Base-by-base conservation (phyloP, 192 early-diverging fungal species). In the Coemansia sp. region DNA sequence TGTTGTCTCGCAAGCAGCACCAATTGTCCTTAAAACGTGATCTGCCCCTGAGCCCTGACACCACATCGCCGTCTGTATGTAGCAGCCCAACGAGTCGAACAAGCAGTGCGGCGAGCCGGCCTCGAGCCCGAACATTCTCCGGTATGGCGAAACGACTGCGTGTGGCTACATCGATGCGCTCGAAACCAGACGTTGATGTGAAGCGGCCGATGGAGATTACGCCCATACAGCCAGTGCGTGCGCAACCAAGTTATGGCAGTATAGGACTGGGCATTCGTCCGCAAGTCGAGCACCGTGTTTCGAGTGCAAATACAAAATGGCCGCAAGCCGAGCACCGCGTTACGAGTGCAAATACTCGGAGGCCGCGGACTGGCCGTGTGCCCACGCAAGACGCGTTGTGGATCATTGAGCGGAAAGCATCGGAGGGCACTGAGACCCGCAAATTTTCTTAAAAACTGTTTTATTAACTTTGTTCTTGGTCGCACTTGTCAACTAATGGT, bases 101-200 rank as follows among this genome's bases (percentile, higher is more conserved):
- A 0, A 34, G 6, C 17, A 38, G 42, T 21, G 56, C 60, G 20
- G 34, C 14, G 8, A 23, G 25, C 3, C 38, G 73, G 2, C 74
- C 74, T 0, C 56, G 74, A 0, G 64, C 74, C 2, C 54, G 74
- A 12, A 76, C 74, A 0, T 76, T 70, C 23, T 70, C 68, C 11
- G 74, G 68, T 2, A 63, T 76, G 74, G 68, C 59, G 14, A 76
- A 76, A 58, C 63, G 74, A 0, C 31, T 70, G 58, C 68, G 74
- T 6, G 63, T 58, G 21, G 46, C 24, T 0, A 12, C 44, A n/a
- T 10, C 20, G 5, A 37, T 42, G 36, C 23, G 57, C 14, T n/a
- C 60, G 9, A 6, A 2, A 5, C 20, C 9, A 11, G 28, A 23
- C 11, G 5, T 1, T 12, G n/a, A 48, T 20, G 14, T 34, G 12